These are phyloP conservation scores for Punctularia strigosozonata DNA, from an alignment of 768 basidiomycete genomes.

Conservation along the genomic window DNA sequence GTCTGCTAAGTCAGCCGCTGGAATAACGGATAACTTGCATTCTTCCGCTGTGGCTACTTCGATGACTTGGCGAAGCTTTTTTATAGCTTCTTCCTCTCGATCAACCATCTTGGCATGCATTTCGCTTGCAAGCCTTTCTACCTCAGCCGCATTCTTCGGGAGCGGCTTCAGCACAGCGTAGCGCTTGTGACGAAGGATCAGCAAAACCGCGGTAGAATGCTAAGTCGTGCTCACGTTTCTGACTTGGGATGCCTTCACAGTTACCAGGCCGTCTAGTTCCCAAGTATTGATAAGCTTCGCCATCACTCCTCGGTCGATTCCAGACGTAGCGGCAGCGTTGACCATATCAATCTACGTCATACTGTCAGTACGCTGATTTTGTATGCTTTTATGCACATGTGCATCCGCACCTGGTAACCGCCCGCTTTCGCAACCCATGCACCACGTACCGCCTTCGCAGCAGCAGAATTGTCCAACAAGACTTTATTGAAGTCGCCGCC, in stretches of 20 bases:
- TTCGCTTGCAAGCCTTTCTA: constrained; percentile 19
- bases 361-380: not conserved
- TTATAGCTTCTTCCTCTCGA: constrained; percentile 30
- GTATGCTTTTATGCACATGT: not conserved
- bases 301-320: constrained; percentile 20
- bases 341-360: constrained; percentile 24
- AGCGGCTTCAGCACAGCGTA: constrained; percentile 24
- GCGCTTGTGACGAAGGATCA: constrained; percentile 14
- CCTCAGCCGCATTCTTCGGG: constrained; percentile 19
- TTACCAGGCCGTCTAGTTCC: constrained; percentile 24
- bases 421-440: constrained; percentile 18
- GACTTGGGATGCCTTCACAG: constrained; percentile 25
- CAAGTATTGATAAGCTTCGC: constrained; percentile 25
- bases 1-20: not conserved
- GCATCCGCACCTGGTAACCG: constrained; percentile 12
- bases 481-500: constrained; percentile 18
- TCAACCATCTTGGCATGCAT: constrained; percentile 26
- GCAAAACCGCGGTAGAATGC: not conserved
- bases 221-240: constrained; percentile 15
- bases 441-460: constrained; percentile 20
- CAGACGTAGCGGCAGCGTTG: constrained; percentile 13
- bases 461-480: constrained; percentile 16
- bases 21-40: constrained; percentile 16
- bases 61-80: constrained; percentile 26
- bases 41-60: constrained; percentile 24